phyloP scores from a whole-genome alignment of 176 grass and related monocot genomes.

The Dactylis glomerata region DNA sequence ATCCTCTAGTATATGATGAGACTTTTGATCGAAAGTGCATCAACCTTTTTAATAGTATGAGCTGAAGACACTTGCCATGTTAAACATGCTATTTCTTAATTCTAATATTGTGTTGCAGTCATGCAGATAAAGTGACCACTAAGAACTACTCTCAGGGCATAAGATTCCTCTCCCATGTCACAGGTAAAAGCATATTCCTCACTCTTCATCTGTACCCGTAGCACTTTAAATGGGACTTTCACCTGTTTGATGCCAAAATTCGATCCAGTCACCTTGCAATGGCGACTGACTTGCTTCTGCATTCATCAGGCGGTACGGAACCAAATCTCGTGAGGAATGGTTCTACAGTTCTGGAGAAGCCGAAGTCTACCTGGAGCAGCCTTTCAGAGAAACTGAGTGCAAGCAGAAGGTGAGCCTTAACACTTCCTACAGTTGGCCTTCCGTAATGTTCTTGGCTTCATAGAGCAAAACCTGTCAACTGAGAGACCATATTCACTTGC shows the following conservation, averaged over 20 bases:
- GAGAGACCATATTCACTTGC: not conserved
- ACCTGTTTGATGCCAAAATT: not conserved
- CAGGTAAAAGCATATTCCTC: constrained; percentile 40
- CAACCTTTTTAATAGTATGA: not conserved
- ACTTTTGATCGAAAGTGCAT: not conserved
- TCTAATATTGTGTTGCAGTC: constrained; percentile 38
- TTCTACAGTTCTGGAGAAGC: constrained; percentile 7
- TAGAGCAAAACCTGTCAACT: not conserved
- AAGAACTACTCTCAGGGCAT: constrained; percentile 84
- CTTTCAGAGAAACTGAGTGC: constrained; percentile 21
- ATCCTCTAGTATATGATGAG: not conserved
- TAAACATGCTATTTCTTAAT: not conserved
- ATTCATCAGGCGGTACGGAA: constrained; percentile 35
- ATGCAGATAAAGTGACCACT: constrained; percentile 85
- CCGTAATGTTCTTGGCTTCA: not conserved
- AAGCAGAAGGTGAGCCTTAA: constrained; percentile 44
- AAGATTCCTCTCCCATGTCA: constrained; percentile 92
- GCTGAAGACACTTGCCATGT: not conserved
- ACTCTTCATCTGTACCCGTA: not conserved
- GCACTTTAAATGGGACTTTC: not conserved
- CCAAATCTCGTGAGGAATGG: constrained; percentile 23
- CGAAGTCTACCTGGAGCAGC: constrained; percentile 4
- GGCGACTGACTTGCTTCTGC: not conserved
- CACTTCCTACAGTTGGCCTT: not conserved
- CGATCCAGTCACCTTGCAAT: not conserved